A percentile compares a stretch with the other conserved stretches of the same genome.
phyloP scores from a whole-genome alignment of 2,329 filamentous ascomycete genomes.

The Simplicillium aogashimaense region DNA sequence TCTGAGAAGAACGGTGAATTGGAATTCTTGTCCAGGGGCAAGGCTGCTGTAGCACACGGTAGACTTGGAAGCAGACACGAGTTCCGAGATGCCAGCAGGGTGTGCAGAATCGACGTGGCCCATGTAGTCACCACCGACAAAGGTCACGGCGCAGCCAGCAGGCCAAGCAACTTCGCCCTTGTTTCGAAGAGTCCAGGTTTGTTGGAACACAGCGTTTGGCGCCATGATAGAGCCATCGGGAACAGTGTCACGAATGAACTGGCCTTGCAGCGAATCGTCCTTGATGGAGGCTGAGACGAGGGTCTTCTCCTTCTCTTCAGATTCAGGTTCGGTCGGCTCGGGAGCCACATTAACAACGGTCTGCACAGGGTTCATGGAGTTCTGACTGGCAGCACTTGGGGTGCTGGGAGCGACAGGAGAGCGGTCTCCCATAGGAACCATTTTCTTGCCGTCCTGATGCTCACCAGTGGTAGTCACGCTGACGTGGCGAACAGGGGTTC shows the following conservation, averaged over 20 bases:
- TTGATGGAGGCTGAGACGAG: slow-evolving; percentile 8
- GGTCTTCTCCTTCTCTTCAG: slow-evolving; percentile 14
- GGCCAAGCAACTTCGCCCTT: slow-evolving; percentile 75
- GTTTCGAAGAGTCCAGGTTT: slow-evolving; percentile 88
- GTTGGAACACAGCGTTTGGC: slow-evolving; percentile 67
- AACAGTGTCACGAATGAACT: slow-evolving; percentile 71
- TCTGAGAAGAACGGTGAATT: slow-evolving; percentile 79
- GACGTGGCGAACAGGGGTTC: slow-evolving; percentile 80
- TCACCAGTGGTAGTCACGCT: slow-evolving; percentile 79
- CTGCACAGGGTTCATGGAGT: slow-evolving; percentile 45
- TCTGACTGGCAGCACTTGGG: slow-evolving; percentile 31
- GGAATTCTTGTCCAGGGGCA: slow-evolving; percentile 61
- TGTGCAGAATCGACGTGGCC: slow-evolving; percentile 75
- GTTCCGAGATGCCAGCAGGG: slow-evolving; percentile 67
- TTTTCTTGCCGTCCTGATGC: slow-evolving; percentile 53
- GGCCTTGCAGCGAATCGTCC: slow-evolving; percentile 31
- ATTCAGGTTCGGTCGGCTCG: slow-evolving; percentile 1
- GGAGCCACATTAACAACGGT: slow-evolving; percentile 55
- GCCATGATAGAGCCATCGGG: slow-evolving; percentile 65
- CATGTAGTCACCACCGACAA: slow-evolving; percentile 94
- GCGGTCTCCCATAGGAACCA: slow-evolving; percentile 64
- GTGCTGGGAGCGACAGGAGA: slow-evolving; percentile 34
- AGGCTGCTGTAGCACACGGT: slow-evolving; percentile 63
- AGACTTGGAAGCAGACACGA: slow-evolving; percentile 73
- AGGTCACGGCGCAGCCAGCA: slow-evolving; percentile 79